Conservation (phyloP, 805 yeast genomes). For the Nakazawaea ambrosiae region DNA sequence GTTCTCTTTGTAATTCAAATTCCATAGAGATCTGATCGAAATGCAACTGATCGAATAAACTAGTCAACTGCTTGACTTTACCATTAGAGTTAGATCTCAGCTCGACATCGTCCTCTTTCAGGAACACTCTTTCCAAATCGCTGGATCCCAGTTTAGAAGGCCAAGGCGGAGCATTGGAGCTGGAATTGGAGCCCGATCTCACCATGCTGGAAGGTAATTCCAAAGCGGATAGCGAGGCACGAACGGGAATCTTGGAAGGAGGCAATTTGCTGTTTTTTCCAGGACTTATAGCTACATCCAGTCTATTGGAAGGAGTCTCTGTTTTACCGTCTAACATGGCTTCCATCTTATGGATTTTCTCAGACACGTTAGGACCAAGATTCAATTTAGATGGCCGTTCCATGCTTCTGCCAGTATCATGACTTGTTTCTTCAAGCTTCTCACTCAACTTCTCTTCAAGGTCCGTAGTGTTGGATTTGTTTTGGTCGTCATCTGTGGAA, state of each 20-base stretch:
- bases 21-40: slow-evolving; percentile 77
- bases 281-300: slow-evolving; percentile 1
- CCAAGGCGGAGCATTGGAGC: not conserved
- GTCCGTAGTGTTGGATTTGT: slow-evolving; percentile 6
- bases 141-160: not conserved
- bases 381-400: slow-evolving; percentile 1
- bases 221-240: not conserved
- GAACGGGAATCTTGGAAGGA: not conserved
- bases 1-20: slow-evolving; percentile 80
- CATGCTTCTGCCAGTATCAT: not conserved
- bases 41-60: slow-evolving; percentile 65
- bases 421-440: slow-evolving; percentile 11
- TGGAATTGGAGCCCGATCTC: not conserved
- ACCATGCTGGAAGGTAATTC: not conserved
- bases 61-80: slow-evolving; percentile 60
- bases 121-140: not conserved
- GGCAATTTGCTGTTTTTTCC: not conserved
- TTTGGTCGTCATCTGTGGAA: too few relatives aligned
- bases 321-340: slow-evolving; percentile 6
- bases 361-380: slow-evolving; percentile 11
- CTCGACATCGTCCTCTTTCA: not conserved
- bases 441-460: slow-evolving; percentile 14
- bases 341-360: slow-evolving; percentile 14
- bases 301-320: not conserved
- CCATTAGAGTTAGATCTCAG: slow-evolving; percentile 16